Conservation (phyloP, 805 yeast genomes). For the Metschnikowia colocasiae region DNA sequence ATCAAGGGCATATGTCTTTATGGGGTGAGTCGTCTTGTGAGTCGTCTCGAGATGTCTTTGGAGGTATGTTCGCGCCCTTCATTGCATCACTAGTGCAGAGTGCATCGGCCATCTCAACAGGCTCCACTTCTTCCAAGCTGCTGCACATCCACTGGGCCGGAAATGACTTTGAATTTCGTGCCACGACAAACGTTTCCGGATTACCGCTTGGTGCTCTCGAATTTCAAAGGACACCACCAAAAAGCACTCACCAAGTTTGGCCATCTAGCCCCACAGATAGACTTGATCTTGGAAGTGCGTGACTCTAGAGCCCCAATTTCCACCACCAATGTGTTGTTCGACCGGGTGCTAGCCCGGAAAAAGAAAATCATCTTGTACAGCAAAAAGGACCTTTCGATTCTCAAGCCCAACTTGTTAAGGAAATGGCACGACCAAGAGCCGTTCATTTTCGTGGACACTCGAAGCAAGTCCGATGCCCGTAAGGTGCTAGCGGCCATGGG, state of each 20-base stretch:
- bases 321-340: slow-evolving; percentile 77
- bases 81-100: not conserved
- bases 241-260: slow-evolving; percentile 68
- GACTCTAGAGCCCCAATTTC: slow-evolving; percentile 89
- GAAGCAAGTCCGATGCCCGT: slow-evolving; percentile 47
- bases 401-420: slow-evolving; percentile 33
- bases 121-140: not conserved
- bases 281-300: slow-evolving; percentile 76
- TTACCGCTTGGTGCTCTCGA: slow-evolving; percentile 64
- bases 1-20: slow-evolving; percentile 68
- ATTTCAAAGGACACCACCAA: slow-evolving; percentile 88
- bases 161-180: slow-evolving; percentile 48
- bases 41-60: no score
- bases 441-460: slow-evolving; percentile 54
- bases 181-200: slow-evolving; percentile 76
- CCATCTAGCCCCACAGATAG: slow-evolving; percentile 72
- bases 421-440: slow-evolving; percentile 37
- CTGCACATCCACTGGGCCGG: not conserved
- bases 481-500: slow-evolving; percentile 49
- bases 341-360: slow-evolving; percentile 54
- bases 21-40: not conserved
- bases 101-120: not conserved
- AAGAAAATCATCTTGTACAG: slow-evolving; percentile 68
- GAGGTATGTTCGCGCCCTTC: not conserved
- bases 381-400: slow-evolving; percentile 60